Percentiles rank a stretch among this genome's conserved stretches.
These are phyloP conservation scores for Cynara cardunculus DNA, from an alignment of 129 eudicot species.

Conservation along the genomic window DNA sequence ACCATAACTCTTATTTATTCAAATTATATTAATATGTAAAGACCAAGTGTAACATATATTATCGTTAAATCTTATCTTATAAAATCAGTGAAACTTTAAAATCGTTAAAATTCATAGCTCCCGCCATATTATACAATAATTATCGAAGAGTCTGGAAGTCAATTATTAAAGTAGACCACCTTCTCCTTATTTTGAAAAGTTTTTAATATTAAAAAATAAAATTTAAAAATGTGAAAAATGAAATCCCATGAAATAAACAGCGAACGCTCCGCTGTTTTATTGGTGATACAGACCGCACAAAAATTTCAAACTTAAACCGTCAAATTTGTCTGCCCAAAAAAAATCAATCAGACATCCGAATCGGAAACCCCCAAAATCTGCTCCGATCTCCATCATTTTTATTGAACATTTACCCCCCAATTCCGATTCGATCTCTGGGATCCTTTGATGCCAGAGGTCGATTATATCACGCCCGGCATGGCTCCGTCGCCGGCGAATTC, in stretches of 20 bases:
- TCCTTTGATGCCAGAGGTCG: conserved; percentile 28
- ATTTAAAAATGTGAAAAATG: background rate
- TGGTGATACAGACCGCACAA: background rate
- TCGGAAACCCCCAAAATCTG: conserved; percentile 19
- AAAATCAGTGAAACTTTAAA: too few species aligned
- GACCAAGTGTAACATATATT: too few species aligned
- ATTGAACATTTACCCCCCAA: background rate
- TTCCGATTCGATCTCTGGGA: conserved; percentile 31
- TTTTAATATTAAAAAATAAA: background rate
- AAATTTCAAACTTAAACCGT: background rate
- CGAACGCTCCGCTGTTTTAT: conserved; percentile 12
- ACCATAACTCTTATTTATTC: too few species aligned
- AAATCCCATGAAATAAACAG: background rate
- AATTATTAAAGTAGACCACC: background rate
- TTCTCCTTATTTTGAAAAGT: background rate
- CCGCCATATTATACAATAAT: too few species aligned
- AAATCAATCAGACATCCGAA: conserved; percentile 4
- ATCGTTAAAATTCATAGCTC: too few species aligned
- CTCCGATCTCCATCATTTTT: conserved; percentile 16
- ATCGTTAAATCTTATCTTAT: too few species aligned
- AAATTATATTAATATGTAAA: too few species aligned
- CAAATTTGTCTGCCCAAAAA: conserved; percentile 11
- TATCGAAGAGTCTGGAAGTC: too few species aligned
- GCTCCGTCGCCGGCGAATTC: conserved; percentile 14
- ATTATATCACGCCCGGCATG: background rate